Evolutionary conservation across 805 yeast species (phyloP).

Genomic region (Peterozyma toletana): DNA sequence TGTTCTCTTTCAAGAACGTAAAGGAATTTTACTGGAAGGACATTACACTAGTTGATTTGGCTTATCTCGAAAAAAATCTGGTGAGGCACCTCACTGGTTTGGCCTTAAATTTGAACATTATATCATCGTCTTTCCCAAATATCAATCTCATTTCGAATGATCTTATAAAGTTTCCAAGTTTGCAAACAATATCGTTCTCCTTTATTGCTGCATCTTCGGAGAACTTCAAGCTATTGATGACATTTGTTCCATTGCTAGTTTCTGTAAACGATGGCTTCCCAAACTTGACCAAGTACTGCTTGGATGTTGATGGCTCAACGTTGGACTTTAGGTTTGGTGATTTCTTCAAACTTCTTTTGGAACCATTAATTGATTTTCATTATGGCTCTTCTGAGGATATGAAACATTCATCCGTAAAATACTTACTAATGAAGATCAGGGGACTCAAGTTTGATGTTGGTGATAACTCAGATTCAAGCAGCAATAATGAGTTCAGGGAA

Average conservation of each 20-base stretch:
- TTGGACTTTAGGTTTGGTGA: not conserved
- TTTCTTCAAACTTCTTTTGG: not conserved
- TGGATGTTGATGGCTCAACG: slow-evolving; percentile 5
- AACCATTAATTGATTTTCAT: not conserved
- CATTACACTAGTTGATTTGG: not conserved
- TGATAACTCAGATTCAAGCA: not conserved
- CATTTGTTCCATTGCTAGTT: not conserved
- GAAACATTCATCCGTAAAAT: not conserved
- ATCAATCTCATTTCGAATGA: not conserved
- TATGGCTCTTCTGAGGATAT: no score
- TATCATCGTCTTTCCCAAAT: not conserved
- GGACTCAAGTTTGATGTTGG: not conserved
- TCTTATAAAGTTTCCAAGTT: not conserved
- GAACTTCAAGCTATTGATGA: not conserved
- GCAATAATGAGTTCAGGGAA: not conserved
- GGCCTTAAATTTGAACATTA: not conserved
- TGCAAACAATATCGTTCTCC: not conserved
- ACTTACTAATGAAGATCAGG: not conserved
- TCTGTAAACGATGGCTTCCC: slow-evolving; percentile 1
- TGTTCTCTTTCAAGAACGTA: not conserved
- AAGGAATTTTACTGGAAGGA: not conserved
- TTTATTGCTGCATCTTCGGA: not conserved
- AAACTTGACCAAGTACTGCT: slow-evolving; percentile 8
- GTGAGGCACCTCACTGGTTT: not conserved
- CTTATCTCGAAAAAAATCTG: not conserved